Percentiles rank a stretch among this genome's conserved stretches.
Evolutionary conservation across 345 rosid species (phyloP).

Genomic region (Microthlaspi erraticum): DNA sequence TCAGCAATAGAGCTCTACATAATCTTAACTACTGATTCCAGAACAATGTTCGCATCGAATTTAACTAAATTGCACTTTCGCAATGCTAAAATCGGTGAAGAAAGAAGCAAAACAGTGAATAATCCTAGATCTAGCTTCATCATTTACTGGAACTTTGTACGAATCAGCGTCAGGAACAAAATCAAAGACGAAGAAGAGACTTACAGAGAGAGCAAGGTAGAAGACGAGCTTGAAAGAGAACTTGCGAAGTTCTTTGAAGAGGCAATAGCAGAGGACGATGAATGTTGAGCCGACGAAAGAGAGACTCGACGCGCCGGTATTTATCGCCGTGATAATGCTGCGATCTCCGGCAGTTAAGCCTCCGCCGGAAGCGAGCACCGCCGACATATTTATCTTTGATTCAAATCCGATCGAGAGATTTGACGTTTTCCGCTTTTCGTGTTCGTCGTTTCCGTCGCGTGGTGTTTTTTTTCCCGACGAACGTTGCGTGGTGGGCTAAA

Average conservation of each 20-base stretch:
- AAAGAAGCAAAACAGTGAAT: conserved; percentile 2
- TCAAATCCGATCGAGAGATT: conserved; percentile 18
- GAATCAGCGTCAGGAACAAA: conserved; percentile 7
- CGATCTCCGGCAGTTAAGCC: conserved; percentile 60
- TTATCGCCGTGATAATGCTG: conserved; percentile 60
- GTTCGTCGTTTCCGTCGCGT: conserved; percentile 42
- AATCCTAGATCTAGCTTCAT: conserved; percentile 23
- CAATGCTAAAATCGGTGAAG: background rate
- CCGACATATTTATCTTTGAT: conserved; percentile 33
- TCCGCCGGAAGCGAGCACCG: conserved; percentile 45
- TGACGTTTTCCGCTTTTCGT: conserved; percentile 16
- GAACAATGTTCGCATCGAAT: background rate
- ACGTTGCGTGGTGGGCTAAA: conserved; percentile 38
- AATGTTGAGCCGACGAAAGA: conserved; percentile 87
- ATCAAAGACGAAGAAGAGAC: conserved; percentile 11
- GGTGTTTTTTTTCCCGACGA: conserved; percentile 27
- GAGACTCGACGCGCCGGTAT: conserved; percentile 76
- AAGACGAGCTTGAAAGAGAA: conserved; percentile 98
- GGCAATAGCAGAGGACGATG: conserved; percentile 87
- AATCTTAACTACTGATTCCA: background rate
- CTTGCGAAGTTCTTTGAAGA: conserved; percentile 93
- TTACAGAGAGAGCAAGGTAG: conserved; percentile 91
- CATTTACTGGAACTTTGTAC: background rate
- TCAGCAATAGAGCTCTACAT: conserved; percentile 18
- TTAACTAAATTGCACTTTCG: background rate